phyloP scores from a whole-genome alignment of 2,329 filamentous ascomycete genomes.

The Mycosphaerella sp. region DNA sequence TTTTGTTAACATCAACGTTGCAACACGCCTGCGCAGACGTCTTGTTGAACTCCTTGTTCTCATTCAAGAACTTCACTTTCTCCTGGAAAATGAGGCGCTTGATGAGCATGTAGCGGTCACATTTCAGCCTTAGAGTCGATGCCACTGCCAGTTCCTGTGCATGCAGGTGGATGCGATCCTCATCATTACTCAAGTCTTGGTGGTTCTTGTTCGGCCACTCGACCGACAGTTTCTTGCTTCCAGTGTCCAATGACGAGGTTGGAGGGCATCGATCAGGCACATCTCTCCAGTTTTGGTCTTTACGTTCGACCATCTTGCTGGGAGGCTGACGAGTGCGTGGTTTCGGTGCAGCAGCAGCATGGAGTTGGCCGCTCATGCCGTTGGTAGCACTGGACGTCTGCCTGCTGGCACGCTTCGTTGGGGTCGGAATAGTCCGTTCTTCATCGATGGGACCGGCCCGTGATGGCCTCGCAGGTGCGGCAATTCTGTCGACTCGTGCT shows the following conservation, averaged over 20 bases:
- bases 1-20: slow-evolving; percentile 98
- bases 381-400: slow-evolving; percentile 14
- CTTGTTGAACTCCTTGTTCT: slow-evolving; percentile 82
- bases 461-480: slow-evolving; percentile 5
- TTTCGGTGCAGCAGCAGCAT: slow-evolving; percentile 21
- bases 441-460: neutral
- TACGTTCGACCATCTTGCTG: slow-evolving; percentile 25
- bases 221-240: slow-evolving; percentile 12
- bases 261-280: slow-evolving; percentile 27
- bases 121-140: slow-evolving; percentile 72
- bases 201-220: slow-evolving; percentile 57
- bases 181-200: slow-evolving; percentile 68
- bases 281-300: slow-evolving; percentile 24
- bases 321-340: slow-evolving; percentile 25
- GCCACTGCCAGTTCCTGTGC: slow-evolving; percentile 71
- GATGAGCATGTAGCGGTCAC: slow-evolving; percentile 82
- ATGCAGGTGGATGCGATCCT: slow-evolving; percentile 64
- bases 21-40: slow-evolving; percentile 94
- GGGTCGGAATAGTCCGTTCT: slow-evolving; percentile 9
- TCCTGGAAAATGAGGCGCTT: slow-evolving; percentile 86
- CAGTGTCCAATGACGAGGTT: slow-evolving; percentile 20
- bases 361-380: slow-evolving; percentile 4
- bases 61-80: slow-evolving; percentile 59
- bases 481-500: slow-evolving; percentile 3
- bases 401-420: slow-evolving; percentile 15